Conservation (phyloP, 495 filamentous ascomycete genomes). For the Penicillium egyptiacum region DNA sequence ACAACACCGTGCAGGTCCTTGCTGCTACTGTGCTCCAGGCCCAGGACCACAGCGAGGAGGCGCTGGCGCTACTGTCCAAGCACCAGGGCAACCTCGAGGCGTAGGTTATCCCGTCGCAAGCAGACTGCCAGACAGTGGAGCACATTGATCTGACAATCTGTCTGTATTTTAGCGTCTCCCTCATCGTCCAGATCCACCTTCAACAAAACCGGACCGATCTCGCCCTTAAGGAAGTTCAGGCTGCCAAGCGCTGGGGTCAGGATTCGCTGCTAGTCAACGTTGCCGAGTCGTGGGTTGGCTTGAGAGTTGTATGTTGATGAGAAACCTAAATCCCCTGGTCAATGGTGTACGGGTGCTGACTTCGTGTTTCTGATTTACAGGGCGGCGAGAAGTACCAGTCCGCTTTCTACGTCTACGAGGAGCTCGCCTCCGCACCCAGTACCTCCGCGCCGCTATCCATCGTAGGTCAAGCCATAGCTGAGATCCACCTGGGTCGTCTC, state of each 20-base stretch:
- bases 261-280: slow-evolving; percentile 92
- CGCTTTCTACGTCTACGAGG: slow-evolving; percentile 97
- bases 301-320: slow-evolving; percentile 71
- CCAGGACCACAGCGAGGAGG: slow-evolving; percentile 78
- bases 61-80: slow-evolving; percentile 70
- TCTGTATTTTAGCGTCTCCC: slow-evolving; percentile 52
- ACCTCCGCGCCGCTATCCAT: slow-evolving; percentile 62
- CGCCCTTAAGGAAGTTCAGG: slow-evolving; percentile 81
- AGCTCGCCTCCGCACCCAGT: slow-evolving; percentile 82
- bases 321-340: neutral
- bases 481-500: slow-evolving; percentile 84
- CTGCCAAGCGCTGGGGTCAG: slow-evolving; percentile 93
- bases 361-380: slow-evolving; percentile 38
- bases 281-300: slow-evolving; percentile 91
- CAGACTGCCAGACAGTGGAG: neutral
- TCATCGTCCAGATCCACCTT: slow-evolving; percentile 88
- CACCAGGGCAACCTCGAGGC: slow-evolving; percentile 82
- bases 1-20: slow-evolving; percentile 76
- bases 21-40: slow-evolving; percentile 75
- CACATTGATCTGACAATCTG: slow-evolving; percentile 9
- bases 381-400: slow-evolving; percentile 96
- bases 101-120: slow-evolving; percentile 51
- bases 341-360: slow-evolving; percentile 5
- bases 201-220: slow-evolving; percentile 88
- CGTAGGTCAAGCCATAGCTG: slow-evolving; percentile 84